Base-by-base conservation (phyloP, 148 eudicot genomes). In the Chenopodium album region DNA sequence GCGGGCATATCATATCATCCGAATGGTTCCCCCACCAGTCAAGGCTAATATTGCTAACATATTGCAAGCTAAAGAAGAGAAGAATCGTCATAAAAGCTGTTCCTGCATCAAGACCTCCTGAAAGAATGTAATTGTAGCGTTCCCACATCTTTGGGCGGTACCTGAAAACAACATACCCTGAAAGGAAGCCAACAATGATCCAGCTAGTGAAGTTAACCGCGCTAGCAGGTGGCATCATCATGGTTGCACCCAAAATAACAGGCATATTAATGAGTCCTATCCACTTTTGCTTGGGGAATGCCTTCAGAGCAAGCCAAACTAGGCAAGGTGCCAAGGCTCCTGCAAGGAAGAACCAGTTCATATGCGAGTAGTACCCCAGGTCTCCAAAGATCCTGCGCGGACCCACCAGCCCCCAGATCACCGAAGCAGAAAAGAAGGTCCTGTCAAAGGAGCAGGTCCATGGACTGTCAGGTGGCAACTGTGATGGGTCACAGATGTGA, bases 331-430 rank as follows among this genome's bases (percentile, higher is more conserved):
- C 88, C 32, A 87, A 4, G 62, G 95, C 98, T 34, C 99, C 99
- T 7, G 71, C 85, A n/a, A 96, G 81, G 83, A 96, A 96, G 71
- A 91, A 91, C 90, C 91, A 96, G 84, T 96, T 96, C 59, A 91
- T 87, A 1, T 89, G 82, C 0, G 97, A 84, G 87, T 96, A 96
- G 80, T 88, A 86, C 0, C 99, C 99, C 0, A 96, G 91, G 67
- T 94, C 81, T 46, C 99, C 99, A n/a, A 96, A 96, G 73, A 92
- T 91, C 82, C 95, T 87, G 0, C 88, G 89, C 0, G 98, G 99
- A n/a, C 99, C 98, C 7, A 96, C 89, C 22, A 95, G 86, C 48
- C 99, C 98, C 94, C 95, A 96, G 37, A 96, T 89, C 76, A 94
- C 98, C 0, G 99, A 92, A 37, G 99, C 95, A 59, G 90, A 92